Conservation (phyloP, 495 filamentous ascomycete species). For the Hyaloscypha finlandica region DNA sequence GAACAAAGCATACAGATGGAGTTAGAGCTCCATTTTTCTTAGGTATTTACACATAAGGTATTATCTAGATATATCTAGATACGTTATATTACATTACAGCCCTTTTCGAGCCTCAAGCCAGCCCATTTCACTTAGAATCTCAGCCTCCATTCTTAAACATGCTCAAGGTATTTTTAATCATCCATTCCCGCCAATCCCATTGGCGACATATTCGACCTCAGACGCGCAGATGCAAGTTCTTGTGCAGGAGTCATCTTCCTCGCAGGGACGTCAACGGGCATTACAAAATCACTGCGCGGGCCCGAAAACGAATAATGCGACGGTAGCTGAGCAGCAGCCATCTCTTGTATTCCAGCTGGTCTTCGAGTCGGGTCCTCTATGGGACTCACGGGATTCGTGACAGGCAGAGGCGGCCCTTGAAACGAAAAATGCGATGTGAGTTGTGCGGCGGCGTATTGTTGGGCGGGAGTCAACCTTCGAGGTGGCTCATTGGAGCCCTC, state of each 20-base stretch:
- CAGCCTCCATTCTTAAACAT: not conserved
- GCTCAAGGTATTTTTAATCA: not conserved
- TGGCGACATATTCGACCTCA: constrained; percentile 11
- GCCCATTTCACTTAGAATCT: not conserved
- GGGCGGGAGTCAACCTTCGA: not conserved
- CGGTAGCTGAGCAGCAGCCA: not conserved
- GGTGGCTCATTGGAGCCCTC: not conserved
- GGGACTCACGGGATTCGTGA: not conserved
- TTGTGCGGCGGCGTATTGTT: not conserved
- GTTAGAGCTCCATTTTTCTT: not conserved
- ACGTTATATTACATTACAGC: not conserved
- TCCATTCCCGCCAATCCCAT: not conserved
- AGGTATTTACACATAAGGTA: not conserved
- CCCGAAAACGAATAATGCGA: not conserved
- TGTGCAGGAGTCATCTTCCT: constrained; percentile 2
- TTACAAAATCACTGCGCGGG: not conserved
- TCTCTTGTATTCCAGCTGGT: not conserved
- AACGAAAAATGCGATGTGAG: not conserved
- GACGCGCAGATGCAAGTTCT: constrained; percentile 5
- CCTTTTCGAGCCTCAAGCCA: not conserved
- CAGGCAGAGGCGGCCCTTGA: not conserved
- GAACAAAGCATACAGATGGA: not conserved
- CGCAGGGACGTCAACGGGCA: not conserved
- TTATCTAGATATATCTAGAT: no score
- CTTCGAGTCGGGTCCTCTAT: not conserved